phyloP scores from a whole-genome alignment of 441 rosid species.

The Daphne laureola region DNA sequence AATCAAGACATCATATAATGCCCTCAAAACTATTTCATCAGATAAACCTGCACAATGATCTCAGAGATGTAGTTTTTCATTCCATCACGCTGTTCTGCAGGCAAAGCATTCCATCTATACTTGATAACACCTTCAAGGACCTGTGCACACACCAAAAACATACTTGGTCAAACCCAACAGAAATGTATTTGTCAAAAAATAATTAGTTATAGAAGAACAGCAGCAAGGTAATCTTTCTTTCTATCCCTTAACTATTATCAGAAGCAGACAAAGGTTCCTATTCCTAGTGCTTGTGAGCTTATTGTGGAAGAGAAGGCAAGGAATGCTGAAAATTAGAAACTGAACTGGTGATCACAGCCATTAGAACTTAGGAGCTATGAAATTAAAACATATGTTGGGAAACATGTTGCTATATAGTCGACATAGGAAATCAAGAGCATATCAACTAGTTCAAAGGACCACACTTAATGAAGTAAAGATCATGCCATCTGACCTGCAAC shows the following conservation, averaged over 20 bases:
- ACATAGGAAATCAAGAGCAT: not conserved
- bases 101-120: constrained; percentile 99
- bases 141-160: constrained; percentile 30
- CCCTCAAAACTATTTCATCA: not conserved
- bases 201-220: not conserved
- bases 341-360: no score
- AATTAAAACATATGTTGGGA: no score
- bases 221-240: no score
- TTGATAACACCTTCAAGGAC: constrained; percentile 98
- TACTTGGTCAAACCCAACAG: constrained; percentile 2
- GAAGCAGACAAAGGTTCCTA: no score
- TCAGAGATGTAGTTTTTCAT: constrained; percentile 99
- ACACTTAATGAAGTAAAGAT: not conserved
- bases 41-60: constrained; percentile 91
- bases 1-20: not conserved
- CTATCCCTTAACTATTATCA: no score
- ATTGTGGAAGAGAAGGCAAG: no score
- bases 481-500: constrained; percentile 59
- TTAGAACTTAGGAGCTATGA: no score
- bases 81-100: constrained; percentile 97
- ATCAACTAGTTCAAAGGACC: not conserved
- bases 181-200: constrained; percentile 3
- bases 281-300: no score
- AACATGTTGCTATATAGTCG: no score
- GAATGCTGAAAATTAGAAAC: no score